A percentile compares a stretch with the other conserved stretches of the same genome.
Evolutionary conservation across 1,284 basidiomycete species (phyloP).

Genomic region (Inonotus obliquus): DNA sequence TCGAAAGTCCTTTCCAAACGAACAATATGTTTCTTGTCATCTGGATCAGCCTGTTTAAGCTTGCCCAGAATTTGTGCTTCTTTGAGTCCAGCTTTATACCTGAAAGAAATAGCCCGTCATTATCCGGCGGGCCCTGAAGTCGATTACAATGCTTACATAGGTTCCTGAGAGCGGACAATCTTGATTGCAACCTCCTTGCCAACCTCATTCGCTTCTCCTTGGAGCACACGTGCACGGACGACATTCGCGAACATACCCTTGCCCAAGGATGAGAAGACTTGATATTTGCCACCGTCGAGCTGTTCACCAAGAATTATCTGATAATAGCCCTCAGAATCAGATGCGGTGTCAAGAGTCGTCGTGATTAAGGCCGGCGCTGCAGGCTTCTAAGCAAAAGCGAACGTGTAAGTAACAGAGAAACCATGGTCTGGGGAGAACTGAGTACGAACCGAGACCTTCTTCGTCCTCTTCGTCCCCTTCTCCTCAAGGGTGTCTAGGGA

Average conservation of each 20-base stretch:
- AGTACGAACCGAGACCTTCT: conserved; percentile 45
- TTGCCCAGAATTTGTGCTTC: conserved; percentile 89
- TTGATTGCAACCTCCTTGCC: conserved; percentile 96
- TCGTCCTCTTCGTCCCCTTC: conserved; percentile 58
- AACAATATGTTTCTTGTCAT: conserved; percentile 95
- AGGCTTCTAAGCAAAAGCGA: conserved; percentile 37
- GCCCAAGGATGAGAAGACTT: conserved; percentile 91
- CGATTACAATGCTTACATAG: conserved; percentile 65
- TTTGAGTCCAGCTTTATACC: conserved; percentile 94
- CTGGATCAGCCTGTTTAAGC: conserved; percentile 84
- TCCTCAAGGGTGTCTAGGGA: conserved; percentile 56
- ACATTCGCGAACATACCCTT: conserved; percentile 99
- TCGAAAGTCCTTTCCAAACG: conserved; percentile 92
- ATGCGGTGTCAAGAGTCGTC: conserved; percentile 65
- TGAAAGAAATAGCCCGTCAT: conserved; percentile 29
- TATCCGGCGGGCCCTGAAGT: conserved; percentile 3
- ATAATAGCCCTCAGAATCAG: conserved; percentile 95
- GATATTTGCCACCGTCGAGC: conserved; percentile 88
- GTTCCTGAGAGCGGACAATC: conserved; percentile 93
- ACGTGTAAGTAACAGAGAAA: not conserved
- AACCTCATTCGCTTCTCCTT: conserved; percentile 57
- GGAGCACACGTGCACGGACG: conserved; percentile 83
- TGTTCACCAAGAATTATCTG: conserved; percentile 92
- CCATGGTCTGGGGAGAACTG: not conserved
- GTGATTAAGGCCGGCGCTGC: conserved; percentile 61